Base-by-base conservation (phyloP, 371 early-diverging fungal genomes). In the Haplosporangium sp. region DNA sequence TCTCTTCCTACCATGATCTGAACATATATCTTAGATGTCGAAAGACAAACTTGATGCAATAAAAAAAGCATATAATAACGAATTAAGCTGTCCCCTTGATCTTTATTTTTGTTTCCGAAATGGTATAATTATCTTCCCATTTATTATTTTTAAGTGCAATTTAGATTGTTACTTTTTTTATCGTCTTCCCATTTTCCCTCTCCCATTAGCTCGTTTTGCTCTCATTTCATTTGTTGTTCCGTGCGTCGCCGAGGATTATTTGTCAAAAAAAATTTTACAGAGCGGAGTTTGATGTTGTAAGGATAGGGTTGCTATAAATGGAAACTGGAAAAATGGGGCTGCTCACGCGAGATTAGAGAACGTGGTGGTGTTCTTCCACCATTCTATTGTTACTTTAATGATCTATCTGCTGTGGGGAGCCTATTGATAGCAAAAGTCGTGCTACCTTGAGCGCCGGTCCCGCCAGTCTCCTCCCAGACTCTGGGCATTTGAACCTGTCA, bases 381-480 rank as follows among this genome's bases (percentile, higher is more conserved):
- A 10, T 45, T 45, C 27, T 45, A 45, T 45, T 45, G 15, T 45
- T 45, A 45, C 27, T 27, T 27, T 27, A 27, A 27, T 27, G 27
- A 27, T 27, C 27, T 27, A 27, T 27, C 27, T 27, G 27, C 27
- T 27, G 27, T 27, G 27, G 27, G 27, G 27, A 27, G 27, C 27
- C 27, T 27, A 45, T 45, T 13, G 10, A 45, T 10, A n/a, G n/a
- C n/a, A 9, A 61, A 8, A 3, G 19, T 2, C 44, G 19, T 1
- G 10, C 53, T 63, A 71, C 37, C 61, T 42, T 10, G 64, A 35
- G 19, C 81, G 67, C 9, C 75, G 63, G 20, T 74, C 75, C 13
- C 75, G 20, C 81, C 81, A 74, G 44, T 81, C 81, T 7, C 71
- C 44, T 13, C 81, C 81, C 5, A 81, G 58, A 20, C 69, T 71